Evolutionary conservation across 2,329 filamentous ascomycete genomes (phyloP), one percentile per base, ranked within the genome.

Genomic region (Aspergillus latus): DNA sequence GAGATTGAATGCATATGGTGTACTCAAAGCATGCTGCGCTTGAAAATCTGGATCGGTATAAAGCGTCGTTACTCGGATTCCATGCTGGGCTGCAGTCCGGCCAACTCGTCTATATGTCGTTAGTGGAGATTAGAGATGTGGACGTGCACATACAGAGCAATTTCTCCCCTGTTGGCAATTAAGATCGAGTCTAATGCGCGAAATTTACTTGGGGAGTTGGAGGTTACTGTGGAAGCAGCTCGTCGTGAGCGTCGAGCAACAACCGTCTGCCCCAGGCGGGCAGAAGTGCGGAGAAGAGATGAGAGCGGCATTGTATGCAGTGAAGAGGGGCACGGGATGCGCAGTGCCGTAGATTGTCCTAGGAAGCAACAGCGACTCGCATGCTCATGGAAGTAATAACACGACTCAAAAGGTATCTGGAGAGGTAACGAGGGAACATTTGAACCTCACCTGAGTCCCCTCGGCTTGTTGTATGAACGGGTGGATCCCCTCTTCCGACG

Each of bases 131-230:
- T 15, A 47, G 32, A n/a, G 46, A 45, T 2, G 40, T 10, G 8
- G 21, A 42, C 8, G 10, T 15, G 1, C 8, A 43, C 66, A 77
- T 72, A 83, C 71, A 99, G 82, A 49, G 94, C 94, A 66, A 99
- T 99, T 76, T 99, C 94, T 66, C 94, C 94, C 65, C 94, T 88
- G 73, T 99, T 99, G 52, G 94, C 94, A 71, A 99, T 97, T 26
- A 99, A 82, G 42, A 97, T 89, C 7, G 92, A 96, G 54, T 85
- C 86, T 50, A 84, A 66, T n/a, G 79, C 66, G 52, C 73, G 79
- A 9, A 52, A 59, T 44, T 64, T 59, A 44, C 61, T 65, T 11
- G 66, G 42, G 13, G 60, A 52, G 44, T 56, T 64, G 4, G 67
- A 60, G 5, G 69, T 61, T 36, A 64, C 56, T 15, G 71, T 69